Evolutionary conservation across 2,329 filamentous ascomycete genomes (phyloP), one percentile per base, ranked within the genome.

Genomic region (Fusarium sp.): DNA sequence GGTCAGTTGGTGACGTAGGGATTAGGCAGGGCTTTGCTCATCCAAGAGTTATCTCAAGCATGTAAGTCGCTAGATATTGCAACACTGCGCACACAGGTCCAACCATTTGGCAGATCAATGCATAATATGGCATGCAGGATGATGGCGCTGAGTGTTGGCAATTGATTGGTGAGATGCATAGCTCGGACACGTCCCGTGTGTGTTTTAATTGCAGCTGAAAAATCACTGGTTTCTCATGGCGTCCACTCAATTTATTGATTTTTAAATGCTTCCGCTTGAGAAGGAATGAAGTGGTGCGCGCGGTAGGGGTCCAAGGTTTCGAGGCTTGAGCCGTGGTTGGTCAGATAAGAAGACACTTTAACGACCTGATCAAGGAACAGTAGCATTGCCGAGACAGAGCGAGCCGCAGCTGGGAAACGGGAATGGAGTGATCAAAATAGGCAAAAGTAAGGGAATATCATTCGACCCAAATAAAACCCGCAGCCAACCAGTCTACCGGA

Each of bases 1-100:
- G 68, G 68, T 47, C 63, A 70, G 68, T 69, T 70, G 42, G 52
- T 68, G 64, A 70, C 62, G 68, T 63, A 55, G 48, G 45, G 53
- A 46, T 70, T 56, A 35, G 43, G 51, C 50, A 61, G 58, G 61
- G 58, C 55, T 67, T 67, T 29, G 53, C 46, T 47, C 47, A 38
- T 24, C 25, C 36, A 31, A 57, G 52, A 65, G 43, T 28, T 38
- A 25, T 46, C 44, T 35, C 29, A 43, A 42, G 19, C 13, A 26
- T 13, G 46, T 43, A 29, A 25, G 24, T 28, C 13, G 39, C 25
- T 38, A 19, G 38, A 39, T 10, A 41, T 43, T 50, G n/a, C 35
- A 26, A 58, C 13, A 51, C 28, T 36, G 53, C 34, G 25, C 31
- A 38, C 31, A 25, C 9, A 39, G n/a, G 32, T 13, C 19, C 54